Base-by-base conservation (phyloP, 176 grass and related monocot genomes). In the Tuctoria greenei region DNA sequence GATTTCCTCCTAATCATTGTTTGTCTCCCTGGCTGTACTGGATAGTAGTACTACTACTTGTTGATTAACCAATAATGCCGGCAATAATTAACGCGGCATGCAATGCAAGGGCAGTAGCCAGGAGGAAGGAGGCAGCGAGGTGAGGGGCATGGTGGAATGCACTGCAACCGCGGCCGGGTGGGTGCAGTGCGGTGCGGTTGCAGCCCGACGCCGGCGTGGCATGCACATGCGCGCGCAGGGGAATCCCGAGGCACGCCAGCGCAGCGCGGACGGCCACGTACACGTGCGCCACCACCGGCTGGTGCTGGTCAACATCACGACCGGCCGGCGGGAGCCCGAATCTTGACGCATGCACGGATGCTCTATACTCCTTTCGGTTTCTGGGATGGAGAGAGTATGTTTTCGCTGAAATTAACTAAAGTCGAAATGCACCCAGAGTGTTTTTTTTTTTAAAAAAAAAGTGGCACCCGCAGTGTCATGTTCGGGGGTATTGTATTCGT, bases 241-340 rank as follows among this genome's bases (percentile, higher is more conserved):
- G 45, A 69, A 81, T 81, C 77, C 55, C 64, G 55, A 63, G 64
- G 77, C 84, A 81, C 63, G 76, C 83, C 83, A 85, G 69, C 70
- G 43, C 76, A 85, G 69, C 70, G 54, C 43, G 62, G 83, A 24
- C 0, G 34, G 2, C 11, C 62, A 76, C 61, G 0, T 44, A 6
- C 84, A 77, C 71, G 65, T 71, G 70, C 82, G 34, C 51, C 0
- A 5, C 6, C n/a, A 16, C 28, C 13, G 31, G 11, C 60, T 49
- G 27, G 40, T 2, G 26, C 10, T 39, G 51, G 52, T 60, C 77
- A 69, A 46, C 51, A 51, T 52, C 52, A 18, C n/a, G 4, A 35
- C 46, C 21, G 20, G 20, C 1, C 4, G 8, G 35, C 2, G 51
- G 45, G 17, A 77, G n/a, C 31, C 4, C 61, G 74, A 39, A 64